These are phyloP conservation scores for Encephalitozoon hellem DNA, from an alignment of 371 early-diverging fungal genomes.

Conservation along the genomic window DNA sequence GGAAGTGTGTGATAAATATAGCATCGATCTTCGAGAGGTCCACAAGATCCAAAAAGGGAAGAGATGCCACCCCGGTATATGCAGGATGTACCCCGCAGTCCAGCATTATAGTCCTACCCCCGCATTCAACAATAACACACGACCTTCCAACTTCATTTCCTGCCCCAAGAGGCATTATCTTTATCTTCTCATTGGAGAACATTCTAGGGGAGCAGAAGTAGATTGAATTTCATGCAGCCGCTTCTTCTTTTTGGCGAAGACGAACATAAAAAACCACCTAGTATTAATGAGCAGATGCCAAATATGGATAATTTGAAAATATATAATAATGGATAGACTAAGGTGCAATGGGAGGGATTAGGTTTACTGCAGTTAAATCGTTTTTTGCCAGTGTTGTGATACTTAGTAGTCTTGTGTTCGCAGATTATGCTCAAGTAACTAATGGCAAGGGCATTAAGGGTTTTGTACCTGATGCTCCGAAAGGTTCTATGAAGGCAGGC, in stretches of 20 bases:
- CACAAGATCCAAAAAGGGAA: conserved; percentile 93
- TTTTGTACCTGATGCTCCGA: not conserved
- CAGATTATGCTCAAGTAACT: not conserved
- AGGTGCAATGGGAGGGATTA: not conserved
- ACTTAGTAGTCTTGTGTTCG: not conserved
- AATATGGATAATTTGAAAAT: not conserved
- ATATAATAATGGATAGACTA: not conserved
- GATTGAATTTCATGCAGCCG: not conserved
- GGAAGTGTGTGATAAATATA: conserved; percentile 76
- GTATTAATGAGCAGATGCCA: not conserved
- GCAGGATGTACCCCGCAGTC: conserved; percentile 99
- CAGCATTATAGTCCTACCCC: conserved; percentile 81
- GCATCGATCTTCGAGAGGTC: conserved; percentile 84
- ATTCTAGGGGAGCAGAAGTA: not conserved
- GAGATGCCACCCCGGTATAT: conserved; percentile 78
- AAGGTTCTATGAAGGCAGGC: not conserved
- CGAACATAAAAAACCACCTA: not conserved
- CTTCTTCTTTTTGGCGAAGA: not conserved
- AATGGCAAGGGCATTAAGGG: not conserved
- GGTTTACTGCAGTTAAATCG: not conserved
- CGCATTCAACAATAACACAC: conserved; percentile 84
- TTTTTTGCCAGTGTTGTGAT: not conserved
- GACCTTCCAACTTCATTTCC: conserved; percentile 98
- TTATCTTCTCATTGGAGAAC: conserved; percentile 40
- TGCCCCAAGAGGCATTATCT: conserved; percentile 87